A percentile compares a stretch with the other conserved stretches of the same genome.
phyloP scores from a whole-genome alignment of 2,329 filamentous ascomycete species.

The Rhynchosporium secalis region DNA sequence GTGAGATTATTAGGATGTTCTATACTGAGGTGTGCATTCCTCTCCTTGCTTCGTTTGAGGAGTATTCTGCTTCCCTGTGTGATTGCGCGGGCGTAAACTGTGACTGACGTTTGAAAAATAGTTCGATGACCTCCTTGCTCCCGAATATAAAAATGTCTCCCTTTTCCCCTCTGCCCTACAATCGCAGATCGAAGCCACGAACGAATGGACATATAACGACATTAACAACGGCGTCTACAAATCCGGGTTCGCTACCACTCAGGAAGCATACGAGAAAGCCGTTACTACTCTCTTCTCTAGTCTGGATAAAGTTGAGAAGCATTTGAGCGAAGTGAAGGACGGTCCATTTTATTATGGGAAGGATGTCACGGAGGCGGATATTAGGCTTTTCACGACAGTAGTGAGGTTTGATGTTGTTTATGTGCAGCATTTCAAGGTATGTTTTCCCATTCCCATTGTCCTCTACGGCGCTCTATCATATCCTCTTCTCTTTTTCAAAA shows the following conservation, averaged over 20 bases:
- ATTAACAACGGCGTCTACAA: conserved; percentile 75
- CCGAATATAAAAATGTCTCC: conserved; percentile 59
- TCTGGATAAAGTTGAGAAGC: conserved; percentile 73
- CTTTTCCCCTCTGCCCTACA: conserved; percentile 68
- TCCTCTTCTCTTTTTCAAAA: background rate
- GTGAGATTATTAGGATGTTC: conserved; percentile 83
- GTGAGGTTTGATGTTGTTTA: conserved; percentile 71
- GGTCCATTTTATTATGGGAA: conserved; percentile 76
- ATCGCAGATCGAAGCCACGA: conserved; percentile 68
- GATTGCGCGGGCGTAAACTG: background rate
- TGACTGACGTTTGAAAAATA: conserved; percentile 43
- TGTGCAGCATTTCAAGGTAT: conserved; percentile 82
- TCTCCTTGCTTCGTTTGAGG: too few species aligned
- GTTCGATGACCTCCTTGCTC: conserved; percentile 71
- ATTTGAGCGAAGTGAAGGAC: conserved; percentile 51
- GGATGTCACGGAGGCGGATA: conserved; percentile 76
- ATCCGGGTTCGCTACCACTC: conserved; percentile 80
- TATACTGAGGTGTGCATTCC: conserved; percentile 67
- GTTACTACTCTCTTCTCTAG: conserved; percentile 70
- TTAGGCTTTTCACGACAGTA: conserved; percentile 67
- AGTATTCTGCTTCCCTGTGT: too few species aligned
- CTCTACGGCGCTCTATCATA: too few species aligned
- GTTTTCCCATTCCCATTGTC: conserved; percentile 44
- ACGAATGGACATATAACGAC: conserved; percentile 76
- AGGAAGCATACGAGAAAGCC: conserved; percentile 78